These are phyloP conservation scores for Solanum sitiens DNA, from an alignment of 257 asterid species.

Conservation along the genomic window DNA sequence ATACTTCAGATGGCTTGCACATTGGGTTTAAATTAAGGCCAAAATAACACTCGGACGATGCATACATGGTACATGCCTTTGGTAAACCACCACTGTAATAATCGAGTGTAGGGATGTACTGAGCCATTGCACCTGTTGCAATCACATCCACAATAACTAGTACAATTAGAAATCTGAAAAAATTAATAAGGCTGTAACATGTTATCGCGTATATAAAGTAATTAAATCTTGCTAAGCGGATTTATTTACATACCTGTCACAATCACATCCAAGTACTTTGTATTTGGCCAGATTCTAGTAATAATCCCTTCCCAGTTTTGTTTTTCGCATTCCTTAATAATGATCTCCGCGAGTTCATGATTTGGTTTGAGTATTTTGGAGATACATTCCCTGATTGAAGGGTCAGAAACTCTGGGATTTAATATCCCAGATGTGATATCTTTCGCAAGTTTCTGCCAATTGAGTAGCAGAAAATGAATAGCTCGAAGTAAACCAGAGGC, in stretches of 20 bases:
- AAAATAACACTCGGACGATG: conserved; percentile 77
- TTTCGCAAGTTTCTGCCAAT: conserved; percentile 48
- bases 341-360: conserved; percentile 26
- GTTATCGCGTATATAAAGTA: background rate
- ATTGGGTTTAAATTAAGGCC: conserved; percentile 65
- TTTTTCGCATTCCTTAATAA: conserved; percentile 39
- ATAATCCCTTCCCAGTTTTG: conserved; percentile 69
- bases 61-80: conserved; percentile 68
- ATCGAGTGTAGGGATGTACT: conserved; percentile 64
- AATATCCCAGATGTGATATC: conserved; percentile 48
- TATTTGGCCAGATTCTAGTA: conserved; percentile 69
- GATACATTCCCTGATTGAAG: conserved; percentile 21
- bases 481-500: conserved; percentile 79
- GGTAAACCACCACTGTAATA: conserved; percentile 77
- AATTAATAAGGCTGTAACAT: background rate
- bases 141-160: no score
- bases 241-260: background rate
- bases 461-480: conserved; percentile 54
- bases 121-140: conserved; percentile 79
- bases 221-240: background rate
- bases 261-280: conserved; percentile 41
- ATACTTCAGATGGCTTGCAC: conserved; percentile 44
- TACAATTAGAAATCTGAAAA: background rate
- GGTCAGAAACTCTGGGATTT: conserved; percentile 36
- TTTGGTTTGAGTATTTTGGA: conserved; percentile 29